Conservation (phyloP, 768 basidiomycete species). For the Termitomyces sp. region DNA sequence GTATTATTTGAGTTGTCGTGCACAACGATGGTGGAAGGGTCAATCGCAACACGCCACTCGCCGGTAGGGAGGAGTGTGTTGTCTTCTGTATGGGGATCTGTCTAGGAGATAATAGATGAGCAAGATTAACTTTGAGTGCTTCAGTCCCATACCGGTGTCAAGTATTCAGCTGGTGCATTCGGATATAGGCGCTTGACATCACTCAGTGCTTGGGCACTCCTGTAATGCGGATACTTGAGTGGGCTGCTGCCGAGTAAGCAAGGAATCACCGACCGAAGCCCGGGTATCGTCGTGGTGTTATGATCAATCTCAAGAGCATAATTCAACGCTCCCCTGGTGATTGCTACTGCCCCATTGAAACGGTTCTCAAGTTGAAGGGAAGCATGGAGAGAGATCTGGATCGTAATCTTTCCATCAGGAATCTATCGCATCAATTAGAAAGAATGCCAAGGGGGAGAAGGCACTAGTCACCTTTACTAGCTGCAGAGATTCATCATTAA, state of each 20-base stretch:
- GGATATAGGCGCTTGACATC: conserved; percentile 30
- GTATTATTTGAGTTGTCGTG: conserved; percentile 22
- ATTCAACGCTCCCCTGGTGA: conserved; percentile 26
- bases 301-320: conserved; percentile 31
- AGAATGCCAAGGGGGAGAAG: not conserved
- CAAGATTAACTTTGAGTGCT: not conserved
- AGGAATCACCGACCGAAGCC: conserved; percentile 20
- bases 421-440: conserved; percentile 8
- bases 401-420: conserved; percentile 21
- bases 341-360: conserved; percentile 22
- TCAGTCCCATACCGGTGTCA: conserved; percentile 26
- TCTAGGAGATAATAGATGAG: conserved; percentile 15
- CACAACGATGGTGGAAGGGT: conserved; percentile 28
- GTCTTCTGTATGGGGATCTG: conserved; percentile 32
- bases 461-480: conserved; percentile 22
- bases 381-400: conserved; percentile 25
- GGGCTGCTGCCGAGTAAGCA: not conserved
- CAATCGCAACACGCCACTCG: conserved; percentile 34
- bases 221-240: conserved; percentile 3
- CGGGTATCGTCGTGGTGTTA: conserved; percentile 27
- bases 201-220: conserved; percentile 30
- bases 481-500: conserved; percentile 26
- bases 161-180: conserved; percentile 26
- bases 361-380: conserved; percentile 29
- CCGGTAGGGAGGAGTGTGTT: conserved; percentile 31